A percentile compares a stretch with the other conserved stretches of the same genome.
Evolutionary conservation across 495 filamentous ascomycete genomes (phyloP).

Genomic region (Zalerion maritima): DNA sequence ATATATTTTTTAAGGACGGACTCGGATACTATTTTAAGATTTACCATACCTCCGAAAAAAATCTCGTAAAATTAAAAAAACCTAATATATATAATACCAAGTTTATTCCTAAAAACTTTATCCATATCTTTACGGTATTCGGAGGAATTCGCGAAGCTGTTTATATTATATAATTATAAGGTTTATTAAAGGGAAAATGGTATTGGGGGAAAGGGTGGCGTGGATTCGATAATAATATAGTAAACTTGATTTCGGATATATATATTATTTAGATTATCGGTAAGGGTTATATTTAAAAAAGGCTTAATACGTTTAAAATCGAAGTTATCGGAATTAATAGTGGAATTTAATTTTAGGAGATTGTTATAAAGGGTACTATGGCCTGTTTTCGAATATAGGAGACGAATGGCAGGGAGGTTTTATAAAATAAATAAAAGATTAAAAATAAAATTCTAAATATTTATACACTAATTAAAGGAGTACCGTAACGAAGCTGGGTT

Average conservation of each 20-base stretch:
- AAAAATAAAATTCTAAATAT: conserved; percentile 2
- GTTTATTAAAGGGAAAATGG: conserved; percentile 1
- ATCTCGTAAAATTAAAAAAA: conserved; percentile 1
- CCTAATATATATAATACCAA: conserved; percentile 1
- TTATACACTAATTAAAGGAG: neutral
- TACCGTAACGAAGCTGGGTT: neutral
- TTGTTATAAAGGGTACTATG: conserved; percentile 1
- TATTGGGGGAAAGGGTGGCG: no score
- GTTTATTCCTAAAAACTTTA: neutral
- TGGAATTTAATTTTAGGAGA: conserved; percentile 4
- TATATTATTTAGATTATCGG: conserved; percentile 2
- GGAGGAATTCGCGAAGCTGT: conserved; percentile 1
- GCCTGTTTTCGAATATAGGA: conserved; percentile 1
- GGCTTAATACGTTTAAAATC: conserved; percentile 2
- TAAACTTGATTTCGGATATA: conserved; percentile 3
- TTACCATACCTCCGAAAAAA: neutral
- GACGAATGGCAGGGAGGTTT: conserved; percentile 1
- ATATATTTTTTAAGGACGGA: neutral
- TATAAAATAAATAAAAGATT: conserved; percentile 1
- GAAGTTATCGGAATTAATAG: conserved; percentile 2
- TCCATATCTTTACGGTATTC: conserved; percentile 1
- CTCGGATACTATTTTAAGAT: conserved; percentile 1
- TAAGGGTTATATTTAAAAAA: conserved; percentile 1
- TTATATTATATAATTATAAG: neutral
- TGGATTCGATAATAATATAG: no score